Evolutionary conservation across 177 flowering plant species (phyloP), one percentile per base, ranked within the genome.

Genomic region (Vitis hybrid): DNA sequence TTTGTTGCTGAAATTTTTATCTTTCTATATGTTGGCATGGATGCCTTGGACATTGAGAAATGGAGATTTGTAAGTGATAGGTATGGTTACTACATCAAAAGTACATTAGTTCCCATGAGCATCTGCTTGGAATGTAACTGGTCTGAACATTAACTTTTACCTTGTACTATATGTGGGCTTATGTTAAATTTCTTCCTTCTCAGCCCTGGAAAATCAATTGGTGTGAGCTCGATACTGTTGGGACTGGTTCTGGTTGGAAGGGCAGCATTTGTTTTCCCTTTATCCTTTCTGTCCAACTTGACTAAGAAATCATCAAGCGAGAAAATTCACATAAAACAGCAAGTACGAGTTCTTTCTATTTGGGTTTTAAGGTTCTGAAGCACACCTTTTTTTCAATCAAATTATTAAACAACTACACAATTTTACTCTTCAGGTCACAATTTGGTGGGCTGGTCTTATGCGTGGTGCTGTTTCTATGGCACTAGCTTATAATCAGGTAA

Each of bases 391-490:
- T 17, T 63, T 24, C 27, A 3, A 10, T 56, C 55, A 52, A 12
- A 6, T 56, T 62, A 32, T 49, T 9, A 6, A 51, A 48, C 18
- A 2, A 70, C 9, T 14, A 46, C 58, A 57, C 58, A 50, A 55
- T 51, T 56, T 77, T 21, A 50, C 57, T 69, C 14, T 79, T 55
- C 84, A 94, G 98, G 76, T 92, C 57, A 85, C 80, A 30, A 88
- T 92, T 69, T 92, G 98, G 98, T 94, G 98, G 98, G 94, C 98
- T 80, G 98, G 98, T 65, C 93, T 94, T 18, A 94, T 94, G 96
- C 82, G 98, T 62, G 98, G 98, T 65, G 94, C 98, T 60, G 98
- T 94, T 51, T 92, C 98, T 17, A 82, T 94, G 83, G 98, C 98
- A 52, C 94, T 94, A 70, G 92, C 98, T 72, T 94, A 92, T 81